Percentiles rank a stretch among this genome's conserved stretches.
Evolutionary conservation across 2,329 filamentous ascomycete genomes (phyloP).

Genomic region (Ophiosphaerella korrae): DNA sequence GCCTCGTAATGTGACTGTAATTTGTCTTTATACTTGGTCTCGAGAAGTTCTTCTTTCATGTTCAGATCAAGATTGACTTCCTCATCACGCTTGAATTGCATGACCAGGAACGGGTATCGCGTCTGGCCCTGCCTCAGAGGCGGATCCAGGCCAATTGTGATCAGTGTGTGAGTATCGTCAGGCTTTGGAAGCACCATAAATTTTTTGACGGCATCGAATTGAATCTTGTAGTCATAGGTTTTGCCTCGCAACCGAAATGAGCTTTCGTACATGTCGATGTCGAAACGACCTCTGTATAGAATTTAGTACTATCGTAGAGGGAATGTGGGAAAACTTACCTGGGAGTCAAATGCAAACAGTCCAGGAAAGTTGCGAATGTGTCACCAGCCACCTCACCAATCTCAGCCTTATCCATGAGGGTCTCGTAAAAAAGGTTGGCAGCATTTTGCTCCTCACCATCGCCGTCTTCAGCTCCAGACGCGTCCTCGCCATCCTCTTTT

Average conservation of each 20-base stretch:
- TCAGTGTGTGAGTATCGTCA: conserved; percentile 95
- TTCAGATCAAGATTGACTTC: conserved; percentile 96
- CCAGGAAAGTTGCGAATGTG: conserved; percentile 95
- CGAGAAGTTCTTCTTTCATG: conserved; percentile 86
- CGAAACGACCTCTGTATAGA: conserved; percentile 85
- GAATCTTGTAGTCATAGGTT: conserved; percentile 99
- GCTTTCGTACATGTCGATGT: conserved; percentile 99
- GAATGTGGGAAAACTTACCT: conserved; percentile 60
- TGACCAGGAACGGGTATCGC: conserved; percentile 95
- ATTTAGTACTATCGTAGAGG: conserved; percentile 1
- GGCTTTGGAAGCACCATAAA: conserved; percentile 98
- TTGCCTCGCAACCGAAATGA: conserved; percentile 97
- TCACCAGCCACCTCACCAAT: conserved; percentile 99
- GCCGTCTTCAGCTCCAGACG: conserved; percentile 58
- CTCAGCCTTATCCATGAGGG: conserved; percentile 96
- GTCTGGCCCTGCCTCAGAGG: conserved; percentile 96
- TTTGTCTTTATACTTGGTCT: conserved; percentile 87
- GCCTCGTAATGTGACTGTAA: conserved; percentile 84
- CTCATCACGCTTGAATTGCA: conserved; percentile 98
- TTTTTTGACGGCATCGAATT: conserved; percentile 97
- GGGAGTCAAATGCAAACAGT: conserved; percentile 94
- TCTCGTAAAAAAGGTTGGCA: conserved; percentile 97
- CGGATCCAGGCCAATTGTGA: conserved; percentile 92
- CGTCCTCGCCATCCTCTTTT: conserved; percentile 71
- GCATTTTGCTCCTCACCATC: conserved; percentile 86